Evolutionary conservation across 768 basidiomycete species (phyloP).

Genomic region (Phallus indusiatus): DNA sequence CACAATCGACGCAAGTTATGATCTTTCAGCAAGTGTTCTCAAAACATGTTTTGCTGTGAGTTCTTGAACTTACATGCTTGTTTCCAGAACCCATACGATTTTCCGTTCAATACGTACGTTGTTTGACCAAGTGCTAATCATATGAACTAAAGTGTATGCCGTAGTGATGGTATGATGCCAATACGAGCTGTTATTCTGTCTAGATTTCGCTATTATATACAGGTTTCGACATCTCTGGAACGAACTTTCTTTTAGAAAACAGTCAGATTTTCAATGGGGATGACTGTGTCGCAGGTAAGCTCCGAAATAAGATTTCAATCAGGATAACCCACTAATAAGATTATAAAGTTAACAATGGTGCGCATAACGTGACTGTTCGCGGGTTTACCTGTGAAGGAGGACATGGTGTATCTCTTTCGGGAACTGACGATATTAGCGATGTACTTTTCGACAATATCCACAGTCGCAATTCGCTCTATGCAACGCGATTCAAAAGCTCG

Average conservation of each 20-base stretch:
- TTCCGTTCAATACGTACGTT: conserved; percentile 2
- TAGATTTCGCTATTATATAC: background rate
- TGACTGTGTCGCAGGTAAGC: conserved; percentile 30
- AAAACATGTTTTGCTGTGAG: conserved; percentile 2
- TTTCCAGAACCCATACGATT: conserved; percentile 15
- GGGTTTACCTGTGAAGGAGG: background rate
- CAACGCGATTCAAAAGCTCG: conserved; percentile 2
- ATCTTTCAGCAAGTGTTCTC: background rate
- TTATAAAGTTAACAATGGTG: background rate
- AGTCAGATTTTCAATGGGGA: conserved; percentile 52
- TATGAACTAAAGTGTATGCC: too few species aligned
- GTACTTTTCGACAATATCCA: background rate
- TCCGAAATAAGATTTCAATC: background rate
- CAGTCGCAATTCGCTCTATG: conserved; percentile 2
- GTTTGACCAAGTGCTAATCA: background rate
- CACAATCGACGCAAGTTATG: conserved; percentile 33
- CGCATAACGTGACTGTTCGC: background rate
- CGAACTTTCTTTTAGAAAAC: conserved; percentile 47
- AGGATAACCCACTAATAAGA: background rate
- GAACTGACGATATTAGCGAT: background rate
- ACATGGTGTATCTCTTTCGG: conserved; percentile 1
- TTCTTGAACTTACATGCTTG: background rate
- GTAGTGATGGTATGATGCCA: background rate
- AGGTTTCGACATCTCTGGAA: conserved; percentile 45
- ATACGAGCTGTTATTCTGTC: background rate